These are phyloP conservation scores for Fusarium longipes DNA, from an alignment of 2,329 filamentous ascomycete species.

Conservation along the genomic window DNA sequence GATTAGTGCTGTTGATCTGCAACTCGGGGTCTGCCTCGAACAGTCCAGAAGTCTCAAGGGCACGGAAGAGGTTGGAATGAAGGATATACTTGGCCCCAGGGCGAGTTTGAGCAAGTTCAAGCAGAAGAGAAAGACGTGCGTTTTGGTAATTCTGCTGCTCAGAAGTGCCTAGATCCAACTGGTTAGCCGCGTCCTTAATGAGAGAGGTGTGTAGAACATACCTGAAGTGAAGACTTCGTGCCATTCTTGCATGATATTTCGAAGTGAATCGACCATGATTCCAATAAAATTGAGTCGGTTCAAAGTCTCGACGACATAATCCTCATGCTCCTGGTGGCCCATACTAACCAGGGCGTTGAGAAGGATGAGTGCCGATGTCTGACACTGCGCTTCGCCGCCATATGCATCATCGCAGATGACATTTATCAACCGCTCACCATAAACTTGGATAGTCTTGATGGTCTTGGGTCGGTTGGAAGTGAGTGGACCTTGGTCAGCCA, in stretches of 20 bases:
- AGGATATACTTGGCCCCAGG: slow-evolving; percentile 88
- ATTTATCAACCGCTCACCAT: slow-evolving; percentile 83
- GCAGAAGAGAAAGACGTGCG: slow-evolving; percentile 82
- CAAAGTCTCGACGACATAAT: slow-evolving; percentile 81
- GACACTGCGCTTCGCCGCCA: slow-evolving; percentile 81
- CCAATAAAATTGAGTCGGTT: slow-evolving; percentile 90
- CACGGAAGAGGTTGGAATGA: slow-evolving; percentile 86
- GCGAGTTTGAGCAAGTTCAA: slow-evolving; percentile 85
- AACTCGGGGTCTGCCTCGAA: slow-evolving; percentile 94
- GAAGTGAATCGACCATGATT: slow-evolving; percentile 88
- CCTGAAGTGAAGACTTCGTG: slow-evolving; percentile 65
- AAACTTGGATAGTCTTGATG: slow-evolving; percentile 74
- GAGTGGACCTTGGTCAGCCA: slow-evolving; percentile 65
- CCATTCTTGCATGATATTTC: slow-evolving; percentile 79
- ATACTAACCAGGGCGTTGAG: slow-evolving; percentile 81
- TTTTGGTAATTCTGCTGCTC: slow-evolving; percentile 67
- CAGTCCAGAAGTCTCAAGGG: slow-evolving; percentile 82
- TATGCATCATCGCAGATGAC: slow-evolving; percentile 94
- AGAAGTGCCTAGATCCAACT: slow-evolving; percentile 48
- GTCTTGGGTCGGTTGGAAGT: slow-evolving; percentile 67
- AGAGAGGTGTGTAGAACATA: slow-evolving; percentile 52
- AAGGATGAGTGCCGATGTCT: slow-evolving; percentile 87
- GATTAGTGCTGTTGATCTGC: slow-evolving; percentile 79
- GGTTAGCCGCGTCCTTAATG: slow-evolving; percentile 23
- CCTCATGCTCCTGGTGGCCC: slow-evolving; percentile 76